These are phyloP conservation scores for Termitomyces sp. DNA, from an alignment of 768 basidiomycete genomes.

Conservation along the genomic window DNA sequence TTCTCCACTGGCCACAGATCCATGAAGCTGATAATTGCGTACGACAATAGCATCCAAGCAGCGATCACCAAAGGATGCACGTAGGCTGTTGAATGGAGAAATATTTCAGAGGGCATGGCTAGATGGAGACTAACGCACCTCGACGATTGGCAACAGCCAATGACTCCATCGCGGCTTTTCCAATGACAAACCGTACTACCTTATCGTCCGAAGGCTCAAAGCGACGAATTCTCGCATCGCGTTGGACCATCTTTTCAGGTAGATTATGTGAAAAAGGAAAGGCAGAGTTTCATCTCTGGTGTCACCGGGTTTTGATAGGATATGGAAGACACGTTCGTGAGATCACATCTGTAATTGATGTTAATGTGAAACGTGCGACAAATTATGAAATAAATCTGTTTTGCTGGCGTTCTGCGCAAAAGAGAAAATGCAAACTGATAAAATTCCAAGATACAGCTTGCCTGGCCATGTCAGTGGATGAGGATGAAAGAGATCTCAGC, in stretches of 20 bases:
- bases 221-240: slow-evolving; percentile 47
- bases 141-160: slow-evolving; percentile 62
- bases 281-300: not conserved
- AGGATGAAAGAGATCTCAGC: slow-evolving; percentile 11
- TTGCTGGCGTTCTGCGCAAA: not conserved
- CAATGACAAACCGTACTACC: slow-evolving; percentile 55
- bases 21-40: slow-evolving; percentile 52
- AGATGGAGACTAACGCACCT: slow-evolving; percentile 30
- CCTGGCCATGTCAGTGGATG: not conserved
- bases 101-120: not conserved
- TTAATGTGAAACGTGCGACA: not conserved
- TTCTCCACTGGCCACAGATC: slow-evolving; percentile 59
- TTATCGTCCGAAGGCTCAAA: slow-evolving; percentile 50
- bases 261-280: not conserved
- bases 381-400: not conserved
- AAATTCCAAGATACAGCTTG: not conserved
- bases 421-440: not conserved
- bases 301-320: not conserved
- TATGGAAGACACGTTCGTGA: not conserved
- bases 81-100: slow-evolving; percentile 35
- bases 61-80: slow-evolving; percentile 52
- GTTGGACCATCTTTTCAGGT: slow-evolving; percentile 29
- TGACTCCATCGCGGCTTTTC: slow-evolving; percentile 59
- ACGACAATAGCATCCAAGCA: slow-evolving; percentile 57
- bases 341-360: not conserved